Percentiles rank a stretch among this genome's conserved stretches.
Conservation (phyloP, 345 rosid genomes). For the Corymbia maculata region DNA sequence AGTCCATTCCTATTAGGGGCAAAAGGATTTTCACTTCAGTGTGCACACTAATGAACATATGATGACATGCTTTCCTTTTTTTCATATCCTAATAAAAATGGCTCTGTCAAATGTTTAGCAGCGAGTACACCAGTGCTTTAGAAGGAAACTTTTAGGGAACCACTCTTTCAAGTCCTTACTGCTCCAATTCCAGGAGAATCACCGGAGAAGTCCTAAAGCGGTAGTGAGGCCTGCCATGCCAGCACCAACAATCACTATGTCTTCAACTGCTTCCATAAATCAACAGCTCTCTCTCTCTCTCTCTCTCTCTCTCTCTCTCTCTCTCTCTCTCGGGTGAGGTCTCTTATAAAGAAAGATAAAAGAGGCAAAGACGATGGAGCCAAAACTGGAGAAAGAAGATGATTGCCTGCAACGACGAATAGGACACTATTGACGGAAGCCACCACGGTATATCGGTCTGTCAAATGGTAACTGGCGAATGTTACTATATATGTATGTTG, state of each 20-base stretch:
- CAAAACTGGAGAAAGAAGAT: background rate
- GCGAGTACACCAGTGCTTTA: too few species aligned
- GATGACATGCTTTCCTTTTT: too few species aligned
- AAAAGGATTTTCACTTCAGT: background rate
- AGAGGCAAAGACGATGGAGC: background rate
- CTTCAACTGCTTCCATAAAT: too few species aligned
- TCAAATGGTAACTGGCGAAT: background rate
- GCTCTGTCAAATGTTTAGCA: too few species aligned
- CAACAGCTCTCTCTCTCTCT: background rate
- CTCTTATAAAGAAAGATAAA: background rate
- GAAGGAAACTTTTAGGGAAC: background rate
- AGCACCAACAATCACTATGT: conserved; percentile 48
- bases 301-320: background rate
- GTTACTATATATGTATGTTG: background rate
- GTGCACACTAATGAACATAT: background rate
- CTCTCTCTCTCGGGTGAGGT: background rate
- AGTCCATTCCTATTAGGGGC: background rate
- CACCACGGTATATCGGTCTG: background rate
- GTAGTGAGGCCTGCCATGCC: conserved; percentile 56
- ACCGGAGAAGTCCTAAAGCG: conserved; percentile 37
- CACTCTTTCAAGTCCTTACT: background rate
- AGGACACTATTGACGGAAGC: background rate
- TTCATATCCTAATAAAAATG: too few species aligned
- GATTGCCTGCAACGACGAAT: background rate
- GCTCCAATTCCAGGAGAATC: background rate